Base-by-base conservation (phyloP, 257 asterid genomes). In the Gentiana straminea region DNA sequence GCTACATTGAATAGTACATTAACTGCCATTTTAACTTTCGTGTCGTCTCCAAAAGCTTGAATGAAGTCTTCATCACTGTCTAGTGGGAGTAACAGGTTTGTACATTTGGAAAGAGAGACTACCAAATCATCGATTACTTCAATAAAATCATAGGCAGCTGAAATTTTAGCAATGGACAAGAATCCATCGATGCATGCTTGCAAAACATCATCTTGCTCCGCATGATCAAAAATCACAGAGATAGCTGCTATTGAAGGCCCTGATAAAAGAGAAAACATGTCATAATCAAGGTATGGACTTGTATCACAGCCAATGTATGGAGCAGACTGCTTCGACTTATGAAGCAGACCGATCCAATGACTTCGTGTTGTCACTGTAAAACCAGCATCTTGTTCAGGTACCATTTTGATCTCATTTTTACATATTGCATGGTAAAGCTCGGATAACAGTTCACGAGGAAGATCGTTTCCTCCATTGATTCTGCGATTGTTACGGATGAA, bases 381-480 rank as follows among this genome's bases (percentile, higher is more conserved):
- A 48, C 77, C 63, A 61, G 75, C 83, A 70, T 75, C 81, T 78
- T 75, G 76, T 63, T 86, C 96, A 13, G 95, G 94, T 55, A 79
- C 64, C 90, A 81, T 84, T 37, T 91, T 89, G 57, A 90, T 86
- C 76, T 90, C 96, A 70, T 86, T 84, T 68, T 82, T 85, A 64
- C 85, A 77, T 66, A 90, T 90, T 36, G 96, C 84, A 69, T 82
- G 81, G 73, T 70, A 90, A 46, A 90, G 91, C 74, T 86, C 83
- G 45, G 94, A 77, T 59, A 90, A 77, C 70, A 80, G 77, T 39
- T 82, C 96, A 58, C 94, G 83, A 60, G 98, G 96, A 12, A 90
- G 95, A 77, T 90, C 98, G 62, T 70, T 73, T 44, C 98, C 98
- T 61, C 92, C 96, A 53, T 90, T 90, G 61, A 90, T 90, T 69